Percentiles rank a stretch among this genome's conserved stretches.
Evolutionary conservation across 2,329 filamentous ascomycete species (phyloP).

Genomic region (Cryphonectria radicalis): DNA sequence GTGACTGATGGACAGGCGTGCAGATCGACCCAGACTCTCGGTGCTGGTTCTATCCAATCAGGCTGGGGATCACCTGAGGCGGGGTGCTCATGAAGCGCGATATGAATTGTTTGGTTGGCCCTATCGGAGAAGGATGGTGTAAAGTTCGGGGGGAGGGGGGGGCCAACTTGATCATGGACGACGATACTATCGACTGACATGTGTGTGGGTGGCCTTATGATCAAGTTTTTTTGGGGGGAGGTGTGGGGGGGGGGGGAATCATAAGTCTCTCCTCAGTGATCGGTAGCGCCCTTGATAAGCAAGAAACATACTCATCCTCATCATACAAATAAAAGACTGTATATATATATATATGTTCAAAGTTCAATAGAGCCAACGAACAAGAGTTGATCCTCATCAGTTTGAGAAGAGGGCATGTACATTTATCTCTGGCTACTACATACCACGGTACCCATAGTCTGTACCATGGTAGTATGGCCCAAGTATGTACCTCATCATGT

Average conservation of each 20-base stretch:
- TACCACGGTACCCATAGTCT: no score
- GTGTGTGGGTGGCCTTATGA: neutral
- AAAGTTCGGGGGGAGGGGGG: neutral
- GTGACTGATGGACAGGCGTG: slow-evolving; percentile 3
- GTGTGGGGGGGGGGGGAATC: neutral
- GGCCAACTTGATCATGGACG: neutral
- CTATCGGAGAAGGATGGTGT: neutral
- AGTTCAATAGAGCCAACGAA: neutral
- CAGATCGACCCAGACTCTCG: slow-evolving; percentile 29
- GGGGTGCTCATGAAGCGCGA: neutral
- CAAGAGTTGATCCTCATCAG: neutral
- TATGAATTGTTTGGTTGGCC: neutral
- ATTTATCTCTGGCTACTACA: no score
- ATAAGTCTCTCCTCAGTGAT: neutral
- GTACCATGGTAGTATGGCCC: no score
- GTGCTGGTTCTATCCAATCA: slow-evolving; percentile 19
- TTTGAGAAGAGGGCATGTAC: neutral
- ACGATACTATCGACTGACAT: neutral
- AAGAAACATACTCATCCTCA: neutral
- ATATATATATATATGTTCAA: neutral
- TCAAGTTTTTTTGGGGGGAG: neutral
- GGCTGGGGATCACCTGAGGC: neutral
- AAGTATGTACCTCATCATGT: no score
- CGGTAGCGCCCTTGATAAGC: neutral
- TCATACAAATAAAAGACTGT: no score